phyloP scores from a whole-genome alignment of 164 flowering plant genomes.

The Chloranthus sessilifolius region DNA sequence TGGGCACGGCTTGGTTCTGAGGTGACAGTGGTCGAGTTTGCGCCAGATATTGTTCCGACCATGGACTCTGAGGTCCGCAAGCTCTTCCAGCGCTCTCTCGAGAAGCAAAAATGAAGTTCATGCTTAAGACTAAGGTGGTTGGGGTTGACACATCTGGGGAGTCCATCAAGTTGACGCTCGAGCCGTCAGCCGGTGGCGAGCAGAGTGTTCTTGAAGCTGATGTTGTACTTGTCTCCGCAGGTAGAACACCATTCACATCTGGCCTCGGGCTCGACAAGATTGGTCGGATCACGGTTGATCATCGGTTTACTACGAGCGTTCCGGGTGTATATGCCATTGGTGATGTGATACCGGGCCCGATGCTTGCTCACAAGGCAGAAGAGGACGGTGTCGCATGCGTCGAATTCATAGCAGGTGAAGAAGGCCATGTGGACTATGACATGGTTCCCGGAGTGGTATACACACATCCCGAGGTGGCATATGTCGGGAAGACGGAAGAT shows the following conservation, averaged over 20 bases:
- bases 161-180: constrained; percentile 57
- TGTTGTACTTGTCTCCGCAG: constrained; percentile 83
- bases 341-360: constrained; percentile 84
- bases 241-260: constrained; percentile 60
- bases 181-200: constrained; percentile 75
- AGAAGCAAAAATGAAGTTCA: constrained; percentile 84
- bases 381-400: constrained; percentile 92
- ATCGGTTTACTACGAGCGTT: constrained; percentile 53
- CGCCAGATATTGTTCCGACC: constrained; percentile 65
- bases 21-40: constrained; percentile 86
- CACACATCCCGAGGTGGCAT: constrained; percentile 88
- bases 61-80: constrained; percentile 75
- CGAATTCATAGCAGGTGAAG: constrained; percentile 76
- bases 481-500: constrained; percentile 80
- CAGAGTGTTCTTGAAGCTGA: constrained; percentile 70
- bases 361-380: constrained; percentile 90
- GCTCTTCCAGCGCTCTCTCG: constrained; percentile 69
- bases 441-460: constrained; percentile 80
- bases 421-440: constrained; percentile 76
- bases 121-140: constrained; percentile 74
- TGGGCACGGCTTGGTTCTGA: constrained; percentile 86
- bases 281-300: constrained; percentile 55
- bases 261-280: constrained; percentile 62
- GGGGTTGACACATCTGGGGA: constrained; percentile 55
- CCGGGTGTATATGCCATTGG: constrained; percentile 73